phyloP scores from a whole-genome alignment of 345 rosid genomes.

The Eucalyptus marginata region DNA sequence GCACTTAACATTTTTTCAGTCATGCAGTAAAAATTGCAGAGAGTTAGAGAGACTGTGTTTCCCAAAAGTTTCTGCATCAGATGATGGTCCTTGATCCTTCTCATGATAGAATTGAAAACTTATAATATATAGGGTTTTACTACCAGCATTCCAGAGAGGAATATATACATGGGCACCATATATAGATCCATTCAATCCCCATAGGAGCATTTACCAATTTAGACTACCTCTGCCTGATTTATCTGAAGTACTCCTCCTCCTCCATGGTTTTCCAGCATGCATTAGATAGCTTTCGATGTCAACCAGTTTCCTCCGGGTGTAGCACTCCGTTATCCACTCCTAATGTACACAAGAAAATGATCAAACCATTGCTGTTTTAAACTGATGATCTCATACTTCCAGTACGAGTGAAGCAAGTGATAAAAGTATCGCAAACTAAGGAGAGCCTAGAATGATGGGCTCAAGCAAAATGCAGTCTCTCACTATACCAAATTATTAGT shows the following conservation, averaged over 20 bases:
- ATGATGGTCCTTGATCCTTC: background rate
- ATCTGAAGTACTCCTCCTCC: constrained; percentile 16
- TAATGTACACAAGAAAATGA: constrained; percentile 3
- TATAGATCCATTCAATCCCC: background rate
- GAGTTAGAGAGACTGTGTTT: background rate
- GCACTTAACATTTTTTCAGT: background rate
- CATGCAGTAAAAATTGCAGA: background rate
- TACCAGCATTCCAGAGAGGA: background rate
- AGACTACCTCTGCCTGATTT: constrained; percentile 26
- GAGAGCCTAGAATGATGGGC: background rate
- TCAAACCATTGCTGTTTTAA: background rate
- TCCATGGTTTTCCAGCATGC: constrained; percentile 93
- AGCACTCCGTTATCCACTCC: constrained; percentile 83
- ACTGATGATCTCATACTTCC: background rate
- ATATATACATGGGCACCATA: background rate
- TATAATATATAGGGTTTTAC: background rate
- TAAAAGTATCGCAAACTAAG: background rate
- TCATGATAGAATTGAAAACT: background rate
- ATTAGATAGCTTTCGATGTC: constrained; percentile 72
- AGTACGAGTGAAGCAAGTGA: background rate
- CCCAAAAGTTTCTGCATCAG: background rate
- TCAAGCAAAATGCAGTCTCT: background rate
- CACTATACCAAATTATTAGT: background rate
- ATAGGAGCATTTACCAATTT: background rate
- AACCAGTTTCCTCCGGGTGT: constrained; percentile 54